phyloP scores from a whole-genome alignment of 2,329 filamentous ascomycete species.

The Geosmithia morbida region DNA sequence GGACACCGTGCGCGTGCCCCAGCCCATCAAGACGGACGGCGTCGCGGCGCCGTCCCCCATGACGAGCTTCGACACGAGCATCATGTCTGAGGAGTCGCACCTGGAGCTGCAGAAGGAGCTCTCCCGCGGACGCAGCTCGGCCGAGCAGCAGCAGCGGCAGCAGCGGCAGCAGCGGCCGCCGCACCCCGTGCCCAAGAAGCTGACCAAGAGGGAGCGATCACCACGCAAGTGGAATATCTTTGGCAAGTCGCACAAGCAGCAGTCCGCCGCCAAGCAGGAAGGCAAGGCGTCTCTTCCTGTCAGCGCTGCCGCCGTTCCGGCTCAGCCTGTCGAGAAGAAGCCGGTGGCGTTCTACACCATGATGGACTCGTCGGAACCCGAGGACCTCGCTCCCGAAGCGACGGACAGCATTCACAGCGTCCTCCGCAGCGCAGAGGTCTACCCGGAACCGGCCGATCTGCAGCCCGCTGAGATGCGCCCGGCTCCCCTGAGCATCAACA shows the following conservation, averaged over 20 bases:
- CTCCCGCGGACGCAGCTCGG: conserved; percentile 11
- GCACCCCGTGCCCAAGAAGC: conserved; percentile 30
- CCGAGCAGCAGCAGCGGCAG: too few relatives aligned
- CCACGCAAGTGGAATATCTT: conserved; percentile 52
- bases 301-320: conserved; percentile 24
- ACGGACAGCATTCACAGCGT: conserved; percentile 27
- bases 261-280: conserved; percentile 20
- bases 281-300: conserved; percentile 23
- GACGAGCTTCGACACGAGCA: conserved; percentile 40
- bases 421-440: conserved; percentile 31
- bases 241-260: conserved; percentile 35
- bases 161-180: conserved; percentile 7
- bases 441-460: background rate
- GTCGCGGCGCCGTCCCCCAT: conserved; percentile 28
- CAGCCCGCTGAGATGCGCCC: background rate
- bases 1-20: conserved; percentile 31
- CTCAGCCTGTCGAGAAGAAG: conserved; percentile 30
- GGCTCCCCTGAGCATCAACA: background rate
- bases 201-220: conserved; percentile 37
- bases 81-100: conserved; percentile 42
- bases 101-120: conserved; percentile 22
- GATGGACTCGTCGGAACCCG: conserved; percentile 41
- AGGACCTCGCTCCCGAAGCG: conserved; percentile 26
- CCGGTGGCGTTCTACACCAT: conserved; percentile 46
- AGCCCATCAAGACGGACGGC: conserved; percentile 33